Evolutionary conservation across 345 rosid genomes (phyloP), one percentile per base, ranked within the genome.

Genomic region (Arabidopsis suecica): DNA sequence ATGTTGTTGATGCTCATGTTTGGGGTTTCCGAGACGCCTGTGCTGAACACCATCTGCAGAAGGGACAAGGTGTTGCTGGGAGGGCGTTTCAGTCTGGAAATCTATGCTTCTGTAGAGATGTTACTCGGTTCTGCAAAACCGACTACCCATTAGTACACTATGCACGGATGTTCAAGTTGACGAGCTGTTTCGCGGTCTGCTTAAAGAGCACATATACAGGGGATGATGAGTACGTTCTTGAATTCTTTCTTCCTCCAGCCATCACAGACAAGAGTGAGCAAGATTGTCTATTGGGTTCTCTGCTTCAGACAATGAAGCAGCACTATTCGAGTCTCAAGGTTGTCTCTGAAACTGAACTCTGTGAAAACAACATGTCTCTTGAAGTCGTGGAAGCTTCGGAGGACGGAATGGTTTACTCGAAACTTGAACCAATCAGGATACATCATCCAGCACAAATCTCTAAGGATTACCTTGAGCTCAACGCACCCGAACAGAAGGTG

Each of bases 21-120:
- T 94, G 98, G 98, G 98, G 98, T 60, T 91, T 94, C 57, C 82
- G 90, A 61, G 96, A 89, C 53, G 98, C 98, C 53, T 94, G 97
- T 69, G 88, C 84, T 36, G 97, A 94, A 78, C 98, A 94, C 78
- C 98, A 94, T 86, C 79, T 94, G 42, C 98, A 94, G 74, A 91
- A 86, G 71, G 98, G 93, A 74, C 95, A 94, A 79, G 97, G 98
- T 30, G 98, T 91, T 68, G 88, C 93, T 58, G 98, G 98, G 56
- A 84, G 84, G 66, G 92, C 98, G 2, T 91, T 89, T 83, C 81
- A 83, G 65, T 88, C 97, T 54, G 96, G 78, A 42, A 86, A 79
- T 61, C 70, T 88, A 23, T 91, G 93, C 82, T 94, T 91, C 87
- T 94, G 86, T 68, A 69, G 72, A 58, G 93, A 94, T 18, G 80